Evolutionary conservation across 2,329 filamentous ascomycete genomes (phyloP).

Genomic region (Fusarium piperis): DNA sequence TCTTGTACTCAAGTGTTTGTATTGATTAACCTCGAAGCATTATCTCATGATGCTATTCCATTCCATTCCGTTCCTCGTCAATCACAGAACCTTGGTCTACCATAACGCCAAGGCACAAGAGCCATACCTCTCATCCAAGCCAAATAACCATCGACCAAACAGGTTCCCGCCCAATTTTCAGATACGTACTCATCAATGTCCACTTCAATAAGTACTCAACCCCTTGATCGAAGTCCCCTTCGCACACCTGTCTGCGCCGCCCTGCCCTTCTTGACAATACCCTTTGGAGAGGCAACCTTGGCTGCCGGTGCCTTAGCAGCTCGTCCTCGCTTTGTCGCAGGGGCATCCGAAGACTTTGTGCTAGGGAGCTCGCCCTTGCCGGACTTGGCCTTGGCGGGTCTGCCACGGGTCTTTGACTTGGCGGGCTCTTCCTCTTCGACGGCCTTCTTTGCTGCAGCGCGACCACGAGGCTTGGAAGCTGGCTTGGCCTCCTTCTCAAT

Average conservation of each 20-base stretch:
- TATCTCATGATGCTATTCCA: neutral
- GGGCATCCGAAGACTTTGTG: constrained; percentile 13
- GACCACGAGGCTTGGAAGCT: constrained; percentile 20
- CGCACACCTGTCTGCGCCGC: constrained; percentile 26
- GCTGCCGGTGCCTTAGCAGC: neutral
- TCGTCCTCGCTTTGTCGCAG: constrained; percentile 23
- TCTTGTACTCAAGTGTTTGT: neutral
- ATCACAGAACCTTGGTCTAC: constrained; percentile 1
- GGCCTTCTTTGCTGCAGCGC: constrained; percentile 6
- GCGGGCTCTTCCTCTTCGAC: neutral
- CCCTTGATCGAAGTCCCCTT: constrained; percentile 33
- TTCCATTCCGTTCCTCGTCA: neutral
- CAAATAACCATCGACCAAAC: neutral
- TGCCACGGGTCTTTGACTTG: constrained; percentile 31
- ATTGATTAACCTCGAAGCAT: neutral
- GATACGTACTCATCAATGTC: neutral
- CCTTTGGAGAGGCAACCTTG: constrained; percentile 21
- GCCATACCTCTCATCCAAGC: neutral
- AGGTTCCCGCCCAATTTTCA: neutral
- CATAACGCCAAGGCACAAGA: neutral
- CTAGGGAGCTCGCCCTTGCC: constrained; percentile 38
- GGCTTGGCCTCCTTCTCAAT: constrained; percentile 2
- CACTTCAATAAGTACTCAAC: neutral
- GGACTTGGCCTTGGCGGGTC: constrained; percentile 31
- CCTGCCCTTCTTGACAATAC: constrained; percentile 33